Evolutionary conservation across 2,329 filamentous ascomycete species (phyloP).

Genomic region (Huntiella bhutanensis): DNA sequence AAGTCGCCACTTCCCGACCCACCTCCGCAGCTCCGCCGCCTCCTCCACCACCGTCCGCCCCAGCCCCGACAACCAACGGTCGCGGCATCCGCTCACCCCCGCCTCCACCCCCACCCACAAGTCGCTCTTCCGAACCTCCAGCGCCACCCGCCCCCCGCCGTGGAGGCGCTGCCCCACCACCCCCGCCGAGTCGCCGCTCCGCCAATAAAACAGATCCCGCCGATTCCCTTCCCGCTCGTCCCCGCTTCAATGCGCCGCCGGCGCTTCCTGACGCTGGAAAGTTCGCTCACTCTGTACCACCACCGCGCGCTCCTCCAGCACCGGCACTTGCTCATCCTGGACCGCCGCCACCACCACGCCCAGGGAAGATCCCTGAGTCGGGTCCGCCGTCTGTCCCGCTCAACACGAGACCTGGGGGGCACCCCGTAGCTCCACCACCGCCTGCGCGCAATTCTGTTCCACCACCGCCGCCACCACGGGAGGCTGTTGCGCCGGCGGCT

Average conservation of each 20-base stretch:
- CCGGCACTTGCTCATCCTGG: constrained; percentile 8
- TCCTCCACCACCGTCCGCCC: constrained; percentile 12
- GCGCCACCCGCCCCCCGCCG: constrained; percentile 14
- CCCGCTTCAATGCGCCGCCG: constrained; percentile 67
- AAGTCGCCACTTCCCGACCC: constrained; percentile 14
- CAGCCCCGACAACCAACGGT: constrained; percentile 12
- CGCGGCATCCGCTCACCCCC: constrained; percentile 17
- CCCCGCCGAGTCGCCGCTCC: constrained; percentile 40
- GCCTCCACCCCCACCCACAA: constrained; percentile 16
- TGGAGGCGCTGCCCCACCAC: constrained; percentile 31
- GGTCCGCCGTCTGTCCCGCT: constrained; percentile 12
- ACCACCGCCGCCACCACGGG: constrained; percentile 15
- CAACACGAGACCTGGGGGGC: constrained; percentile 5
- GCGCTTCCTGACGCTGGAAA: constrained; percentile 80
- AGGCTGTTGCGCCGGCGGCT: constrained; percentile 14
- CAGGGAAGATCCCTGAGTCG: constrained; percentile 5
- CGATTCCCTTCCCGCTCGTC: constrained; percentile 35
- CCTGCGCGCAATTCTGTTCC: constrained; percentile 8
- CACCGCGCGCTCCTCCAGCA: constrained; percentile 6
- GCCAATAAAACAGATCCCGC: constrained; percentile 26
- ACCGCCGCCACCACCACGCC: constrained; percentile 10
- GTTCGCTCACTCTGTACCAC: constrained; percentile 38
- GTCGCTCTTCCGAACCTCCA: constrained; percentile 15
- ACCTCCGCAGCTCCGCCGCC: constrained; percentile 10
- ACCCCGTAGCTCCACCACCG: constrained; percentile 9